These are phyloP conservation scores for Sisymbrium irio DNA, from an alignment of 345 rosid genomes.

Conservation along the genomic window DNA sequence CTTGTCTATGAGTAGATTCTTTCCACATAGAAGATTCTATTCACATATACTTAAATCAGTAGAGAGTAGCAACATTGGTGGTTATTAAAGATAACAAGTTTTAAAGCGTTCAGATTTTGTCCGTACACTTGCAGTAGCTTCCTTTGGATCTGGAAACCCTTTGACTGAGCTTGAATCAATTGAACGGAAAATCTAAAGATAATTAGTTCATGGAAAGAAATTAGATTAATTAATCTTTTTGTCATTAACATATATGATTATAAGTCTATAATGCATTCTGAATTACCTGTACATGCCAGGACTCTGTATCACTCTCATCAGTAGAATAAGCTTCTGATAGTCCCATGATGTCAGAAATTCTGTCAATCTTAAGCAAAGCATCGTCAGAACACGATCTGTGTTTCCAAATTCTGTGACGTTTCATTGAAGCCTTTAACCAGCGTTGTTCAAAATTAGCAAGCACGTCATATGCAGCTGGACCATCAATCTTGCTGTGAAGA, in stretches of 20 bases:
- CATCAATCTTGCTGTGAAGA: slow-evolving; percentile 75
- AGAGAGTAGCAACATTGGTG: slow-evolving; percentile 4
- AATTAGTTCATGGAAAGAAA: neutral
- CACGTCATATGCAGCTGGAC: slow-evolving; percentile 92
- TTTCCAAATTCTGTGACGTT: slow-evolving; percentile 60
- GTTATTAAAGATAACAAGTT: too few relatives aligned
- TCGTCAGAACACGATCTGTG: slow-evolving; percentile 57
- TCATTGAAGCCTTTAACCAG: slow-evolving; percentile 69
- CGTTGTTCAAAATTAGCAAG: slow-evolving; percentile 88
- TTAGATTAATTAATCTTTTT: neutral
- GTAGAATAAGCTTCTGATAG: slow-evolving; percentile 43
- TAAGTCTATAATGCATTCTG: neutral
- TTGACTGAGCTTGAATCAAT: slow-evolving; percentile 88
- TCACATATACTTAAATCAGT: neutral
- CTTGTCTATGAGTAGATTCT: slow-evolving; percentile 52
- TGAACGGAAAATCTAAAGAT: slow-evolving; percentile 70
- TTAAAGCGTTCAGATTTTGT: neutral
- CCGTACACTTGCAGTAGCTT: slow-evolving; percentile 62
- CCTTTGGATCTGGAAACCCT: slow-evolving; percentile 82
- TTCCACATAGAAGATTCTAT: neutral
- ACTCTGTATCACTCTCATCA: slow-evolving; percentile 57
- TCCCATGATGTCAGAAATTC: slow-evolving; percentile 70
- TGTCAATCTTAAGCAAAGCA: slow-evolving; percentile 70
- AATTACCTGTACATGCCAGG: slow-evolving; percentile 85
- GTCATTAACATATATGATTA: neutral